Evolutionary conservation across 805 yeast genomes (phyloP), one percentile per base, ranked within the genome.

Genomic region (Candida quercuum): DNA sequence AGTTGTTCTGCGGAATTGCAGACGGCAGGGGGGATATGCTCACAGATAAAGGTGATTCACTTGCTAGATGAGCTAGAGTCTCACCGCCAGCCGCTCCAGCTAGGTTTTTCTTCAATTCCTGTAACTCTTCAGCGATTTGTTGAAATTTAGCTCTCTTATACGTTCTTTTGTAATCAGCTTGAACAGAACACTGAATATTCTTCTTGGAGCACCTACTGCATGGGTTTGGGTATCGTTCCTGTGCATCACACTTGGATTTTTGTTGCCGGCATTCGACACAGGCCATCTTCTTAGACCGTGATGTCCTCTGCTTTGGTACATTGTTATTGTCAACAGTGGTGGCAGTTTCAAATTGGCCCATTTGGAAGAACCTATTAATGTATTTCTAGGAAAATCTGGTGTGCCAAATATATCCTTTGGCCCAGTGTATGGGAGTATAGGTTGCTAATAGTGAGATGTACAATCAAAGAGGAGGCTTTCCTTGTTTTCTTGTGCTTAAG

Each of bases 191-290:
- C 14, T 66, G 66, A 3, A 83, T 65, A 7, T 76, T 75, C 52
- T 86, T 76, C 56, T 82, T 84, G 9, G 64, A 54, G 58, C 99
- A 93, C 43, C 96, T 68, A 0, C 91, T 67, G 52, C 99, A 93
- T 2, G 96, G 85, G 8, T 67, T 67, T 0, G 96, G 96, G 23
- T 78, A 74, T 35, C 67, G 69, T 41, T 77, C 88, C 46, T 71
- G 76, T 11, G 96, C 94, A 61, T 89, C 95, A 63, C 97, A 89
- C 51, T 79, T 76, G 25, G 88, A 81, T 61, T 93, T 93, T 58
- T 91, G 99, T 60, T 93, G 98, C 12, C 98, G 75, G 57, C 99
- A 93, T 52, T 91, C 96, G 1, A 86, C 87, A 66, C 99, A 93
- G 0, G 98, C 98, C 56, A 88, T 76, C 39, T 78, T 69, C 56